Base-by-base conservation (phyloP, 352 stramenopile genomes). In the Phytopythium aichiense region DNA sequence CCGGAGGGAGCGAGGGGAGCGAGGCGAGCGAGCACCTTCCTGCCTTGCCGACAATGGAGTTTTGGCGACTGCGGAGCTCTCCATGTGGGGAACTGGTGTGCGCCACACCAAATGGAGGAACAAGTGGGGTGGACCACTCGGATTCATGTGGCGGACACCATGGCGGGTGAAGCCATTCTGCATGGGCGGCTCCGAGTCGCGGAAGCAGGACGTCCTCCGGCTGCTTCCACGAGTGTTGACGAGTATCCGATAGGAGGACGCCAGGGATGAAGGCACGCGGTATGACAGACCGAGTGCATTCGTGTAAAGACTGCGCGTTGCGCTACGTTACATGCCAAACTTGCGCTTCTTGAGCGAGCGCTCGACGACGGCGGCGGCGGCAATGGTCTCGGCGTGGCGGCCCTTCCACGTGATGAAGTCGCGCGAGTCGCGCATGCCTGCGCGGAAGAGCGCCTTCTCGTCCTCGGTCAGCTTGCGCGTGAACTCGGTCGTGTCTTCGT, bases 401-500 rank as follows among this genome's bases (percentile, higher is more conserved):
- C 78, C 79, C 55, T 92, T 92, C 86, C 86, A 93, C 57, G 78
- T 68, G 50, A 88, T 75, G 60, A 93, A 93, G 66, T 89, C 82
- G 59, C 79, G 82, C 40, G 81, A 73, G 67, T 90, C 84, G 50
- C 76, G 68, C 43, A 80, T 61, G 12, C 86, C 86, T 7, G 81
- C 82, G 2, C 79, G 61, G 58, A 92, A 91, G 9, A 94, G 69
- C 42, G 80, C 77, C 65, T 88, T 86, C 68, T 90, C 81, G 59
- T 80, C 72, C 43, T 87, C 73, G 1, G 78, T 89, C 18, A 92
- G 78, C 42, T 84, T 84, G 38, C 78, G 69, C 43, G 83, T 94
- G 58, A 94, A 89, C 73, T 92, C 84, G 56, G 84, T 92, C 58
- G 81, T 92, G 74, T 94, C 86, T 67, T 92, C 84, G 55, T 91